A percentile compares a stretch with the other conserved stretches of the same genome.
These are phyloP conservation scores for Aspergillus neotritici DNA, from an alignment of 2,329 filamentous ascomycete genomes.

Conservation along the genomic window DNA sequence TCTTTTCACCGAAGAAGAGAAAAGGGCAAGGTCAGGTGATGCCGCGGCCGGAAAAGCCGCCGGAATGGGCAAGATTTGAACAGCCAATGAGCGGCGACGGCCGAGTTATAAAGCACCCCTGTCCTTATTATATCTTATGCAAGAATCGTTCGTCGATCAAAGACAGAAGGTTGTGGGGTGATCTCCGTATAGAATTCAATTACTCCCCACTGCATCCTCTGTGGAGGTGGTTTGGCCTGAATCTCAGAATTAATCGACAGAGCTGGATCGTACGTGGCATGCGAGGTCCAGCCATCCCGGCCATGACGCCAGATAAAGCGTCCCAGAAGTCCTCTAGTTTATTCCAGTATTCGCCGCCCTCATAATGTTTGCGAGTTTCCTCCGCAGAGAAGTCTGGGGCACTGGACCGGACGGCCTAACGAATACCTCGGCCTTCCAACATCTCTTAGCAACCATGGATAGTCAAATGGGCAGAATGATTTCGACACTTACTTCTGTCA, in stretches of 20 bases:
- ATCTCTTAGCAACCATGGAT: background rate
- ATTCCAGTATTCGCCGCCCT: constrained; percentile 10
- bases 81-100: too few relatives aligned
- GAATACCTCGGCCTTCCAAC: background rate
- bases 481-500: constrained; percentile 9
- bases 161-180: too few relatives aligned
- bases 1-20: too few relatives aligned
- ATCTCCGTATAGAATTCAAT: too few relatives aligned
- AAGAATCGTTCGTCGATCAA: too few relatives aligned
- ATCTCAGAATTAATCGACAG: constrained; percentile 5
- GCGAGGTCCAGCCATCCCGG: constrained; percentile 11
- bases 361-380: constrained; percentile 10
- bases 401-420: background rate
- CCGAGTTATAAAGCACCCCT: background rate
- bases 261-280: constrained; percentile 7
- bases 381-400: constrained; percentile 7
- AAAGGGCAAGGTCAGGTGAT: too few relatives aligned
- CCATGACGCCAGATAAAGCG: constrained; percentile 8
- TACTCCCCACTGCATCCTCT: too few relatives aligned
- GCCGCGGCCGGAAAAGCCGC: too few relatives aligned
- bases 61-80: too few relatives aligned
- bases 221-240: background rate
- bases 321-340: constrained; percentile 10
- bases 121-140: too few relatives aligned
- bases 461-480: background rate